Percentiles rank a stretch among this genome's conserved stretches.
Conservation (phyloP, 2,329 filamentous ascomycete genomes). For the Atkinsonella hypoxylon region DNA sequence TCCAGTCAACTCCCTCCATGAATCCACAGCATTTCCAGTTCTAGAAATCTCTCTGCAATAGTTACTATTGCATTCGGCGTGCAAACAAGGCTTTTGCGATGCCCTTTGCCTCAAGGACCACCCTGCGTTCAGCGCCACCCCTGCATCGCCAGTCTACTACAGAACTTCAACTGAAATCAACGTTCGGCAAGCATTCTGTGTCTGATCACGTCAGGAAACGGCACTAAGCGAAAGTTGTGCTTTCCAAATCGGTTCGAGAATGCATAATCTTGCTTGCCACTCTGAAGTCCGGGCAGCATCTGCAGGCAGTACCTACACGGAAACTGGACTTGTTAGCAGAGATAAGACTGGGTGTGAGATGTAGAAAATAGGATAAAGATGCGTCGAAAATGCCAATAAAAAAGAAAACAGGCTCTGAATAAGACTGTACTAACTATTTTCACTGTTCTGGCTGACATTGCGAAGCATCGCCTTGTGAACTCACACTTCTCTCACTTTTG, state of each 20-base stretch:
- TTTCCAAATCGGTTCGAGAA: neutral
- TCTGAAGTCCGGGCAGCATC: neutral
- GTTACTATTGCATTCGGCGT: neutral
- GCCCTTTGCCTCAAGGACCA: neutral
- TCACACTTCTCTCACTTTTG: neutral
- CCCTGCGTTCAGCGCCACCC: neutral
- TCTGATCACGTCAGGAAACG: neutral
- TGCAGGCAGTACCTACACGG: too few species aligned
- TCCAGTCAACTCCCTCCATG: too few species aligned
- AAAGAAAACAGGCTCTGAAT: neutral
- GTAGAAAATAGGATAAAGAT: too few species aligned
- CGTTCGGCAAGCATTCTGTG: neutral
- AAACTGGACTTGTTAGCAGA: too few species aligned
- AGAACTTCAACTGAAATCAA: neutral
- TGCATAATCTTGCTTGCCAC: neutral
- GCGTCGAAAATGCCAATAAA: neutral
- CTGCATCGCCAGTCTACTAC: neutral
- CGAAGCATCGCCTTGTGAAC: neutral
- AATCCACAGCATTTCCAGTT: neutral
- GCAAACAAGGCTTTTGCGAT: neutral
- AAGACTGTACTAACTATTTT: neutral
- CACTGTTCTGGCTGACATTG: neutral
- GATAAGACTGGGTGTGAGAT: too few species aligned
- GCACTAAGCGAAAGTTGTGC: neutral
- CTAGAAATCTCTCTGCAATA: neutral